phyloP scores from a whole-genome alignment of 1,139 yeast genomes.

The Magnusiomyces fungicola region DNA sequence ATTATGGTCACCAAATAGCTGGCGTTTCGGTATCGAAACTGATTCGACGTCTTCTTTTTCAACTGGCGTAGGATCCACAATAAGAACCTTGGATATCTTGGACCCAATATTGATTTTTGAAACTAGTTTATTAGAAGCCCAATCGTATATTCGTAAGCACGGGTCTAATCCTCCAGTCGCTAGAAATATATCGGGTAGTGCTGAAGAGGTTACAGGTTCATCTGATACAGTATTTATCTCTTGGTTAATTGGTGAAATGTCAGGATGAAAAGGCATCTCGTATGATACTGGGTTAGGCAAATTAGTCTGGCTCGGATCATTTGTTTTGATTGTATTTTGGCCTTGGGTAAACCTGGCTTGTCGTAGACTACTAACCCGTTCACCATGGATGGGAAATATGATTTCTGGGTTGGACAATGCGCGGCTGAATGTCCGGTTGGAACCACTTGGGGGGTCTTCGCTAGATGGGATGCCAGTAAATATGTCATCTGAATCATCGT shows the following conservation, averaged over 20 bases:
- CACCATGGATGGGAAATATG: not conserved
- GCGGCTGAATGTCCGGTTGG: not conserved
- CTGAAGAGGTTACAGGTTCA: not conserved
- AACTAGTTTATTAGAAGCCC: constrained; percentile 47
- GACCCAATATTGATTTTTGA: constrained; percentile 64
- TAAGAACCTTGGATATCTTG: constrained; percentile 47
- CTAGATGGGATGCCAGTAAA: too few species aligned
- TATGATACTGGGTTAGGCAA: too few species aligned
- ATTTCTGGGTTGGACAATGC: not conserved
- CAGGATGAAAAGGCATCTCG: too few species aligned
- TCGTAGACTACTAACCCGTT: too few species aligned
- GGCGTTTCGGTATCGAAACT: not conserved
- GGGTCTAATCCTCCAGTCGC: constrained; percentile 72
- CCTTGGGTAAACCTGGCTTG: not conserved
- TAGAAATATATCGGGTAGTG: constrained; percentile 23
- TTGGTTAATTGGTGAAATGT: not conserved
- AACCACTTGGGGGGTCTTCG: not conserved
- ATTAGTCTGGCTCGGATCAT: not conserved
- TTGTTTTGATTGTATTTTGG: not conserved
- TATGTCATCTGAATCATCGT: too few species aligned
- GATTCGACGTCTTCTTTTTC: not conserved
- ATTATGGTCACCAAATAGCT: not conserved
- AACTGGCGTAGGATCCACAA: constrained; percentile 31
- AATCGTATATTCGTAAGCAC: constrained; percentile 63
- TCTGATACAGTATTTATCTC: not conserved